Conservation (phyloP, 768 basidiomycete genomes). For the Paxillus involutus region DNA sequence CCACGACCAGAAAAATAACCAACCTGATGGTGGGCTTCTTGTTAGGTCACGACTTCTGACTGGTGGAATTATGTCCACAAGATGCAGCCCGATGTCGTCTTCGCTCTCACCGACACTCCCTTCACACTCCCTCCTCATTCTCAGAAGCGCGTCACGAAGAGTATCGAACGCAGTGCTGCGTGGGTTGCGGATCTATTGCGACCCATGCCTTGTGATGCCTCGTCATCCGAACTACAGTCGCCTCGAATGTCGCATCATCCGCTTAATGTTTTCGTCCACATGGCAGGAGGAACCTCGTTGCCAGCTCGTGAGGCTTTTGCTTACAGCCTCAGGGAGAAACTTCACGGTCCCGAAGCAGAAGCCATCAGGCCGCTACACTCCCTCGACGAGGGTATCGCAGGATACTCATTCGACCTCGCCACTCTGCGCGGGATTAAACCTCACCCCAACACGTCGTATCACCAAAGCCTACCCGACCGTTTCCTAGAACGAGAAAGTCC, state of each 20-base stretch:
- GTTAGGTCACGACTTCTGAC: conserved; percentile 51
- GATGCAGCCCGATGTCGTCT: conserved; percentile 66
- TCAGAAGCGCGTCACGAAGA: conserved; percentile 77
- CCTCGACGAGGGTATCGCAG: conserved; percentile 68
- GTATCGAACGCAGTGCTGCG: conserved; percentile 62
- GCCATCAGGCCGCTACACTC: conserved; percentile 48
- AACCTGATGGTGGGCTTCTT: neutral
- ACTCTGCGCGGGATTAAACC: conserved; percentile 37
- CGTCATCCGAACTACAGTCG: neutral
- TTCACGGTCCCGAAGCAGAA: conserved; percentile 56
- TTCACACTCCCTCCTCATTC: conserved; percentile 65
- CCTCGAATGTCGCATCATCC: conserved; percentile 14
- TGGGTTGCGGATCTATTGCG: conserved; percentile 64
- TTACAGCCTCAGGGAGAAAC: conserved; percentile 50
- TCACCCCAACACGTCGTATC: conserved; percentile 12
- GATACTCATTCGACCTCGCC: conserved; percentile 71
- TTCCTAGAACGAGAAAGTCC: conserved; percentile 14
- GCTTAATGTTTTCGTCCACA: conserved; percentile 62
- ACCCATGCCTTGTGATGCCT: conserved; percentile 13
- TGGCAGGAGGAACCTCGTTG: conserved; percentile 59
- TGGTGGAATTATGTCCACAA: conserved; percentile 56
- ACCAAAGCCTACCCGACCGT: conserved; percentile 10
- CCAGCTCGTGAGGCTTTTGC: conserved; percentile 68
- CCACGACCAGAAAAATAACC: neutral
- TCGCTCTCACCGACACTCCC: conserved; percentile 71